phyloP scores from a whole-genome alignment of 805 yeast species.

The Yarrowia sp. region DNA sequence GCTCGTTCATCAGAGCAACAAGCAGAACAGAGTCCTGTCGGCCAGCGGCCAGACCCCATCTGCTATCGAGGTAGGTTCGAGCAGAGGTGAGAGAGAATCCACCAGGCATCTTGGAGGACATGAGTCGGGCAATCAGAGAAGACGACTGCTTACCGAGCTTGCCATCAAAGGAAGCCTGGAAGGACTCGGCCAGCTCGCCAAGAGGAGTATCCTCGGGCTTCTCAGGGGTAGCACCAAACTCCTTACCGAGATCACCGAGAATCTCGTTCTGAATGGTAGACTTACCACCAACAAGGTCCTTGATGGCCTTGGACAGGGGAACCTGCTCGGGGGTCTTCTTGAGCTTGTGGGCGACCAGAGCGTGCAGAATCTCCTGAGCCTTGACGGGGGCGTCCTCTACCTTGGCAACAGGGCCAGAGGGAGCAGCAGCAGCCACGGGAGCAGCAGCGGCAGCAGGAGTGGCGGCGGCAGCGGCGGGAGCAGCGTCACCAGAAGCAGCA shows the following conservation, averaged over 20 bases:
- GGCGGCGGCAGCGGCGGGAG: constrained; percentile 55
- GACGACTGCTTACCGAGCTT: constrained; percentile 90
- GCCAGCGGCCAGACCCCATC: constrained; percentile 91
- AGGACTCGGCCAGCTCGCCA: constrained; percentile 89
- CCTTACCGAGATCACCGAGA: constrained; percentile 97
- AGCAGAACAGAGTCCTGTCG: constrained; percentile 91
- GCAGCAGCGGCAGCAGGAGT: constrained; percentile 59
- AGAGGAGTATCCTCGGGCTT: constrained; percentile 98
- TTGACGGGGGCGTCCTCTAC: constrained; percentile 86
- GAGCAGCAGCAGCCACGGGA: constrained; percentile 60
- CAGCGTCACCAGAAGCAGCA: constrained; percentile 43
- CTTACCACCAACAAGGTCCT: constrained; percentile 97
- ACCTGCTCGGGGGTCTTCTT: constrained; percentile 85
- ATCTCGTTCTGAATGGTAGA: constrained; percentile 98
- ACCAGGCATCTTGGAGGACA: constrained; percentile 99
- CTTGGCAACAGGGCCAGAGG: constrained; percentile 77
- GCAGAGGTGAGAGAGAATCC: constrained; percentile 92
- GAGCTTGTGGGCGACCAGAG: constrained; percentile 90
- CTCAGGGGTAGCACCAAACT: constrained; percentile 96
- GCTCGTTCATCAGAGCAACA: constrained; percentile 82
- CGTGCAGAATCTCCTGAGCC: constrained; percentile 78
- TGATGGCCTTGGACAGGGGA: constrained; percentile 87
- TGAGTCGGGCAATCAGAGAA: constrained; percentile 82
- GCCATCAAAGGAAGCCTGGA: constrained; percentile 88
- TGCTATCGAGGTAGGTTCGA: constrained; percentile 84